Base-by-base conservation (phyloP, 106 monocot genomes). In the Gastrodia elata region DNA sequence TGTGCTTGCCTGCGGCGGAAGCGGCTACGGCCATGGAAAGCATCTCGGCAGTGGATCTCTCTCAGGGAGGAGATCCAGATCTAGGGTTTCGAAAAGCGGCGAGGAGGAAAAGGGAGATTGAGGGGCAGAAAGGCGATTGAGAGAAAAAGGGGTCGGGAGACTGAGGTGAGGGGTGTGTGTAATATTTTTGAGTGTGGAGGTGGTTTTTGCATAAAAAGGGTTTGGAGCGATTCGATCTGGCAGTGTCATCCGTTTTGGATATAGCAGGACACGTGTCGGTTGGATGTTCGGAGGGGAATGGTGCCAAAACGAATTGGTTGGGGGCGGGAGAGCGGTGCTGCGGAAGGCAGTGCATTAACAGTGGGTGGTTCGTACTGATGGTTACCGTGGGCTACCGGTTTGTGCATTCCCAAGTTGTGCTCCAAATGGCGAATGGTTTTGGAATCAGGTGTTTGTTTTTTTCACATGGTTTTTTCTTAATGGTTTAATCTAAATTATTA, bases 51-150 rank as follows among this genome's bases (percentile, higher is more conserved):
- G 39, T 39, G 9, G 70, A 57, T 57, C 25, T 24, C 71, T 43
- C 32, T 38, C 33, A 15, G 74, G 52, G 68, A 32, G n/a, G 69
- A 38, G 69, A 28, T 39, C 22, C 39, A 64, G 39, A 39, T 40
- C 74, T 61, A 77, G 71, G 71, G 71, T 57, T 70, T 49, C 57
- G 43, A n/a, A 32, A 39, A 27, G 40, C 28, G 71, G 71, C 40
- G 71, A 24, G 30, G 57, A 28, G 11, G 33, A 59, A 61, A 38
- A 41, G 11, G 48, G n/a, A 52, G 22, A 20, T 52, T 24, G n/a
- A 52, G 52, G 4, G 35, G 27, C 49, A 38, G 39, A 18, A 57
- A 20, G 55, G 55, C 26, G 16, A 7, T 22, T 24, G 25, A 27
- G 67, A 6, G 1, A 15, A 67, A 36, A 67, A 9, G 6, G 9